These are phyloP conservation scores for Plasmopara muralis DNA, from an alignment of 352 stramenopile species.

Conservation along the genomic window DNA sequence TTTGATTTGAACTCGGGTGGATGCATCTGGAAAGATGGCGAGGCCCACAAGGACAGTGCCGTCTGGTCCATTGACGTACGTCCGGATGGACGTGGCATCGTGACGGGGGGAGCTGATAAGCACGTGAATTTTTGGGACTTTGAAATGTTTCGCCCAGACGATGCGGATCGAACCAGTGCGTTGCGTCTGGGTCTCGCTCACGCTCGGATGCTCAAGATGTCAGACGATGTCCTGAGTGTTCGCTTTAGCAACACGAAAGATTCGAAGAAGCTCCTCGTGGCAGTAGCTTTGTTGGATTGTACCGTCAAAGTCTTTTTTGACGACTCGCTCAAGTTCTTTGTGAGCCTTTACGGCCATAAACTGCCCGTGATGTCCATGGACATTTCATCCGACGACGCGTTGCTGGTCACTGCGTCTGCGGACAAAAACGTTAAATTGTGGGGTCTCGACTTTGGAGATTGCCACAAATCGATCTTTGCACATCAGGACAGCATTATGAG, in stretches of 20 bases:
- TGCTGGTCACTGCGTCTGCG: constrained; percentile 95
- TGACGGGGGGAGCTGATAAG: constrained; percentile 96
- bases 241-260: constrained; percentile 94
- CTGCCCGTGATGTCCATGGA: constrained; percentile 97
- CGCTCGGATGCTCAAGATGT: constrained; percentile 96
- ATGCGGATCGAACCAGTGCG: constrained; percentile 29
- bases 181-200: constrained; percentile 91
- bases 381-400: constrained; percentile 95
- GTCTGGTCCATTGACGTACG: constrained; percentile 97
- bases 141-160: constrained; percentile 75
- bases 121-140: constrained; percentile 99
- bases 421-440: constrained; percentile 99
- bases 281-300: constrained; percentile 91
- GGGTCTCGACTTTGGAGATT: constrained; percentile 99
- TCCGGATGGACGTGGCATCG: constrained; percentile 86
- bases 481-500: constrained; percentile 98
- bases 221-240: constrained; percentile 97
- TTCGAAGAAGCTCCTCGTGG: constrained; percentile 79
- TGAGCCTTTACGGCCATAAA: constrained; percentile 99
- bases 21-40: constrained; percentile 82
- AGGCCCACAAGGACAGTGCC: constrained; percentile 88
- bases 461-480: constrained; percentile 97
- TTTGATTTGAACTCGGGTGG: constrained; percentile 96
- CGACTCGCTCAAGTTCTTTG: constrained; percentile 99
- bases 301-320: constrained; percentile 99